These are phyloP conservation scores for Albifimbria verrucaria DNA, from an alignment of 2,329 filamentous ascomycete genomes.

Conservation along the genomic window DNA sequence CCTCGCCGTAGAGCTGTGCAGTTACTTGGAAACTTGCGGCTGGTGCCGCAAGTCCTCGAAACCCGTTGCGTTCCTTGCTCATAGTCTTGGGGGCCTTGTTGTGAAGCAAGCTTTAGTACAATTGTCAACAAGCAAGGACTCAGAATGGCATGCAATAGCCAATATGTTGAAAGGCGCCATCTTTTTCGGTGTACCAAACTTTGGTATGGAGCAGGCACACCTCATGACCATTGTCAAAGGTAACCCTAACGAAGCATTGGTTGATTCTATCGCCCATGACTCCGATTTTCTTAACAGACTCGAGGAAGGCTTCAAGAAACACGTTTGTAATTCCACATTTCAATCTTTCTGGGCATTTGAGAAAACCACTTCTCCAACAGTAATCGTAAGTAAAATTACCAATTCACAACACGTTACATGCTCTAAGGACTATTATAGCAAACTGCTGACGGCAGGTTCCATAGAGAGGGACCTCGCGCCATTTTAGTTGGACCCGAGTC, in stretches of 20 bases:
- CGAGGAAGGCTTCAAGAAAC: not conserved
- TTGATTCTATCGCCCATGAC: not conserved
- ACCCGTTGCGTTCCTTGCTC: not conserved
- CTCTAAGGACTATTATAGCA: not conserved
- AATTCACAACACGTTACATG: not conserved
- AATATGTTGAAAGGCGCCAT: not conserved
- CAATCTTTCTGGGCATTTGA: slow-evolving; percentile 1
- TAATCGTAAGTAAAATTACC: not conserved
- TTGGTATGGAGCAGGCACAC: slow-evolving; percentile 2
- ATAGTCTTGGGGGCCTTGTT: not conserved
- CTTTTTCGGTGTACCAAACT: slow-evolving; percentile 1
- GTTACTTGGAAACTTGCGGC: not conserved
- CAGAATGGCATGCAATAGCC: not conserved
- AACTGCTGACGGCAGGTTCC: not conserved
- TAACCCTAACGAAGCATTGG: slow-evolving; percentile 1
- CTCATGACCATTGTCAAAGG: not conserved
- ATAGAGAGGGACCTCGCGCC: not conserved
- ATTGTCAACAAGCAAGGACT: not conserved
- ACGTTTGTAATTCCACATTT: not conserved
- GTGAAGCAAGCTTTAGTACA: not conserved
- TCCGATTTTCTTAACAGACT: not conserved
- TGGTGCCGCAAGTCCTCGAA: not conserved
- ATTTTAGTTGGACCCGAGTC: not conserved
- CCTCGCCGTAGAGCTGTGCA: not conserved
- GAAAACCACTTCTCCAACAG: not conserved